Evolutionary conservation across 148 eudicot species (phyloP), one percentile per base, ranked within the genome.

Genomic region (Camellia lanceoleosa): DNA sequence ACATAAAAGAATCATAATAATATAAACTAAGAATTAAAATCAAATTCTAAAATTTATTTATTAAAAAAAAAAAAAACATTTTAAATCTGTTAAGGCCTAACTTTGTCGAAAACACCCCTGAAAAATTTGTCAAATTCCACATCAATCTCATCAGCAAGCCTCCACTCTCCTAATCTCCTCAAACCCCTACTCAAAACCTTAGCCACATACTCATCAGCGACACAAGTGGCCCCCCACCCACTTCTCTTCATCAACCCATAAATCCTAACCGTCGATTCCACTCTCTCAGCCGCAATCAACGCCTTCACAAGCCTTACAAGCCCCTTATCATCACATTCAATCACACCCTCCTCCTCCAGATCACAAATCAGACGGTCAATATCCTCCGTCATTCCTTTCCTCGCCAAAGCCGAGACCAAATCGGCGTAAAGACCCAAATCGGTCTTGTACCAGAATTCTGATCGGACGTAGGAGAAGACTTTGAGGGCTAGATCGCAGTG

Each of bases 161-260:
- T 84, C 44, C 18, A 84, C 82, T 95, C 89, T 0, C 97, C 97
- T 63, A 95, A 84, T 79, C 87, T 88, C 82, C 79, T 89, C 44
- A 95, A 81, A 75, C 97, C 97, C 76, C 75, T 88, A 19, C 86
- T 86, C 92, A 95, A 92, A 74, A 93, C 91, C 90, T 82, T 86
- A 67, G 83, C 91, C 84, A 91, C 85, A 88, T 95, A 95, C 86
- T 93, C 95, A 84, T 93, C 97, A 49, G 87, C 84, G 44, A 80
- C 89, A 23, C 81, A 71, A n/a, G 65, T 75, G 10, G 84, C 56
- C 2, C 81, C 91, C 98, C 94, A 89, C 74, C 97, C 93, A 71
- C 86, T 74, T 71, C 79, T 87, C 90, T 83, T 93, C 97, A 95
- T 92, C 86, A 95, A 74, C 86, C 86, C 86, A 65, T 91, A 95